Conservation (phyloP, 176 grass and related monocot species). For the Raddia distichophylla region DNA sequence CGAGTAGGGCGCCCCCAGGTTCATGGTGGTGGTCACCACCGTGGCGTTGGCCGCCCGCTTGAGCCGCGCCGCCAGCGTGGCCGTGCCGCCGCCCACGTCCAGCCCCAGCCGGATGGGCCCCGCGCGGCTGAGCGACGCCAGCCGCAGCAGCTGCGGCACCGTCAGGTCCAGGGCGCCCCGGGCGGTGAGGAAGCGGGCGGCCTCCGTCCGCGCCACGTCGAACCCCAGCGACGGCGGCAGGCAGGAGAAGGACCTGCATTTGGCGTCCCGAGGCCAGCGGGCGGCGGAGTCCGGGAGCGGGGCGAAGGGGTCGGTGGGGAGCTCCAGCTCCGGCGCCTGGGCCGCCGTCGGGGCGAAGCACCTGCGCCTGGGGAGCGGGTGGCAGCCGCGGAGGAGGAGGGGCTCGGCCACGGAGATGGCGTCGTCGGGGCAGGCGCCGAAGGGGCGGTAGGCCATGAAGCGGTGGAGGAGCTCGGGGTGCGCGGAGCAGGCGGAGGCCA, state of each 20-base stretch:
- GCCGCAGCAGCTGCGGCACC: conserved; percentile 77
- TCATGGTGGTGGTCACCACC: conserved; percentile 78
- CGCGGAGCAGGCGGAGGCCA: conserved; percentile 69
- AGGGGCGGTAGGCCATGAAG: conserved; percentile 72
- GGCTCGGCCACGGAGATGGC: conserved; percentile 61
- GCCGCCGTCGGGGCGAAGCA: conserved; percentile 58
- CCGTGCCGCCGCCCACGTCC: conserved; percentile 80
- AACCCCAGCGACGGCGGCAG: conserved; percentile 58
- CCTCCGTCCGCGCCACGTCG: conserved; percentile 60
- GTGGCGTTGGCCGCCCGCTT: conserved; percentile 75
- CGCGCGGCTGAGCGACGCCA: conserved; percentile 66
- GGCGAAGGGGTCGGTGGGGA: conserved; percentile 69
- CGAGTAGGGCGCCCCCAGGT: conserved; percentile 86
- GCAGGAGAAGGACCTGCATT: conserved; percentile 58
- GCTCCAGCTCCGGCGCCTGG: not conserved
- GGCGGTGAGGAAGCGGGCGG: conserved; percentile 57
- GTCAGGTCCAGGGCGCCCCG: conserved; percentile 69
- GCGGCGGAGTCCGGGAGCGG: conserved; percentile 63
- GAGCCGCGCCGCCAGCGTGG: conserved; percentile 74
- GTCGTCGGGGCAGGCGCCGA: conserved; percentile 66
- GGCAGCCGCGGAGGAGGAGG: conserved; percentile 85
- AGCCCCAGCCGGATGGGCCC: conserved; percentile 79
- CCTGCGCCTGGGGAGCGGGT: conserved; percentile 63
- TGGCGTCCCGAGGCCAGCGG: conserved; percentile 57
- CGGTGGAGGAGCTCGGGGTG: conserved; percentile 75